Evolutionary conservation across 1,284 basidiomycete genomes (phyloP).

Genomic region (Inonotus hispidus): DNA sequence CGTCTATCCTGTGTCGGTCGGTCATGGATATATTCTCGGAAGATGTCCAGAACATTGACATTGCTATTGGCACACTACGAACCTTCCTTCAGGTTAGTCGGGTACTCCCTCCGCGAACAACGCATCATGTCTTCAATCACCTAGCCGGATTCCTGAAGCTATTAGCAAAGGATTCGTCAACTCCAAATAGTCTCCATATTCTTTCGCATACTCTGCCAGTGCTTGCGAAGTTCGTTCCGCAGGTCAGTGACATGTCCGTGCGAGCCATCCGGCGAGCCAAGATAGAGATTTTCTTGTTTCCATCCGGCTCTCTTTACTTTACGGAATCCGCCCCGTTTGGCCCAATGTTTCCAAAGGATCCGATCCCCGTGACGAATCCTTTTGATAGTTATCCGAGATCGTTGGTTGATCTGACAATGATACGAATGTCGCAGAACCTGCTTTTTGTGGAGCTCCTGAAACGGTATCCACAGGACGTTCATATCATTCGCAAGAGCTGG

Average conservation of each 20-base stretch:
- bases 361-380: constrained; percentile 35
- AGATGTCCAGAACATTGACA: constrained; percentile 40
- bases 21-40: constrained; percentile 55
- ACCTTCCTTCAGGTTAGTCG: constrained; percentile 50
- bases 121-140: constrained; percentile 66
- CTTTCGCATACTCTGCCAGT: constrained; percentile 54
- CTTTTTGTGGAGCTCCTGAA: constrained; percentile 62
- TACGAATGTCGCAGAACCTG: constrained; percentile 70
- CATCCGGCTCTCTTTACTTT: constrained; percentile 67
- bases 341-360: constrained; percentile 53
- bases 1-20: constrained; percentile 57
- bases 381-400: constrained; percentile 44
- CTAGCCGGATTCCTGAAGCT: constrained; percentile 66
- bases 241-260: constrained; percentile 69
- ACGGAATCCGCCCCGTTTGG: constrained; percentile 43
- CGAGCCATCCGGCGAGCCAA: constrained; percentile 73
- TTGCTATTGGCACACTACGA: constrained; percentile 45
- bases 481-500: constrained; percentile 65
- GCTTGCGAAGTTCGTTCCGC: constrained; percentile 50
- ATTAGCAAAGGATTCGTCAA: constrained; percentile 41
- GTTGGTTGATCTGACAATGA: constrained; percentile 52
- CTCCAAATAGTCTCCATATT: constrained; percentile 39
- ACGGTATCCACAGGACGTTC: constrained; percentile 66
- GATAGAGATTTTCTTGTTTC: constrained; percentile 65
- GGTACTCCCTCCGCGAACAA: constrained; percentile 56